phyloP scores from a whole-genome alignment of 2,329 filamentous ascomycete genomes.

The Nakataea oryzae region DNA sequence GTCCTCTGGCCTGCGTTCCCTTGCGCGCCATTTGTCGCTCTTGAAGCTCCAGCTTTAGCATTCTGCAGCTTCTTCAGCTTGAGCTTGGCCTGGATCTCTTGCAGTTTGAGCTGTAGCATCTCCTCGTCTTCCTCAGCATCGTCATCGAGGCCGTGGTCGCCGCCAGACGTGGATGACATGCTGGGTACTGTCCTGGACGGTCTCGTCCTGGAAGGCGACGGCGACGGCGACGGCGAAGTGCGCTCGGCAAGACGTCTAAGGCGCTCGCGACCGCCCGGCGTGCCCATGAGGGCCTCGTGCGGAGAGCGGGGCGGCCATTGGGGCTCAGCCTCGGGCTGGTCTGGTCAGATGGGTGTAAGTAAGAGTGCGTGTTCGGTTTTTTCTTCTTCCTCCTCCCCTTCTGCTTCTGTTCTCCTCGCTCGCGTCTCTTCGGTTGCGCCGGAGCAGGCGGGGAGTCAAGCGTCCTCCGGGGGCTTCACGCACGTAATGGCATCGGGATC shows the following conservation, averaged over 20 bases:
- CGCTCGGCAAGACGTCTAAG: conserved; percentile 58
- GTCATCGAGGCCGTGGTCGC: conserved; percentile 26
- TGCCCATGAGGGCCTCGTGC: conserved; percentile 51
- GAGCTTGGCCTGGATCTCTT: conserved; percentile 79
- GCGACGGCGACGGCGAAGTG: conserved; percentile 58
- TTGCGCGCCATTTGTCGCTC: not conserved
- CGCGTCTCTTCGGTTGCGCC: too few species aligned
- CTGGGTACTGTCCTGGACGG: conserved; percentile 20
- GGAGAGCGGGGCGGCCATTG: conserved; percentile 61
- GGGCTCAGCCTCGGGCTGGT: conserved; percentile 15
- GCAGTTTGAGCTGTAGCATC: conserved; percentile 72
- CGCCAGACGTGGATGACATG: conserved; percentile 9
- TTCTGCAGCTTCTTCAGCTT: conserved; percentile 81
- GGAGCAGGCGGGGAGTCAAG: too few species aligned
- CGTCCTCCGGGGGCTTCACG: too few species aligned
- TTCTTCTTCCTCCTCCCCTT: too few species aligned
- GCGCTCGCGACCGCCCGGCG: conserved; percentile 70
- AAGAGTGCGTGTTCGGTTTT: too few species aligned
- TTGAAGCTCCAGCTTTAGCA: conserved; percentile 28
- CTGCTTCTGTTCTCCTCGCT: too few species aligned
- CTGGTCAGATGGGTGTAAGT: too few species aligned
- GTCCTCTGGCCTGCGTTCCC: not conserved
- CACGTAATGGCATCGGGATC: not conserved
- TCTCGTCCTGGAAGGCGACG: conserved; percentile 50
- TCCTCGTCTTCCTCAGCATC: conserved; percentile 79